Base-by-base conservation (phyloP, 2,329 filamentous ascomycete genomes). In the Stagonosporopsis chrysanthemi region DNA sequence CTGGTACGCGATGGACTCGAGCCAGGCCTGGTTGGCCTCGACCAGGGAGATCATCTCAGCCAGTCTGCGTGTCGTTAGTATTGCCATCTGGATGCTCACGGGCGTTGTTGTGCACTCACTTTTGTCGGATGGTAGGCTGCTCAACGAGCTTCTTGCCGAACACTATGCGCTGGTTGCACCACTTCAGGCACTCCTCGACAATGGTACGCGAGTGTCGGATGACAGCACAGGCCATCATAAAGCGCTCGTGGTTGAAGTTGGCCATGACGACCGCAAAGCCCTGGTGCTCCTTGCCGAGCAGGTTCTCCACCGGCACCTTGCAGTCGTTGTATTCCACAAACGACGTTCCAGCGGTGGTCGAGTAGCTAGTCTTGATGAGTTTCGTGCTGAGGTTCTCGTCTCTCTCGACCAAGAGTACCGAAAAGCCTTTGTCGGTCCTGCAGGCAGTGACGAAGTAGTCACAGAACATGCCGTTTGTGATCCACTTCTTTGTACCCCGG, bases 221-320 rank as follows among this genome's bases (percentile, higher is more conserved):
- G 3, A 88, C 86, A 47, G 75, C 78, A 81, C 86, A 88, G 54
- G 82, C 81, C 89, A 93, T 91, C 78, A 84, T 88, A 83, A 89
- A 92, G 29, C 90, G 84, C 79, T 92, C 90, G 62, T 95, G 90
- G 82, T 95, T 95, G 80, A 96, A 96, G 79, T 96, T 96, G 78
- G 85, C 87, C 72, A 95, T 83, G 71, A 96, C 91, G 28, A 95
- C 90, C 60, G 88, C 84, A 71, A 96, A 93, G 6, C 92, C 92
- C 79, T 94, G 90, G 81, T 95, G 86, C 78, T 96, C 91, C 72
- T 90, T 81, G 60, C 92, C 92, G 6, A 96, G 80, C 15, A 96
- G 80, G 75, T 95, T 88, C 72, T 87, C 84, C 0, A 86, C 88
- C 0, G 92, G 91, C 0, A 96, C 91, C 80, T 92, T 92, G 76